Conservation (phyloP, 106 monocot species). For the Dactylorhiza incarnata region DNA sequence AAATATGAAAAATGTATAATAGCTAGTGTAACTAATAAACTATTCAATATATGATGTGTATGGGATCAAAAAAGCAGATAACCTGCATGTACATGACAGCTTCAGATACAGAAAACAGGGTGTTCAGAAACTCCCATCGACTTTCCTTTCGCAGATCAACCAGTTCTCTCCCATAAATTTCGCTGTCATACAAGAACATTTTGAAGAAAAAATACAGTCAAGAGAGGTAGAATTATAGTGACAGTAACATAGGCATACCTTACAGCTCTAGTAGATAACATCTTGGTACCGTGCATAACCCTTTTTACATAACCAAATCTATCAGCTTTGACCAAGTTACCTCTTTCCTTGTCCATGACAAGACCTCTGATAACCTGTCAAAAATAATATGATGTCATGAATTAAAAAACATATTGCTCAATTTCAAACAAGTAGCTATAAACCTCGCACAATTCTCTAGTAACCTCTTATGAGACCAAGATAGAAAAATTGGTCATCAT, state of each 20-base stretch:
- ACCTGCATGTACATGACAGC: slow-evolving; percentile 99
- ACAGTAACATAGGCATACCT: slow-evolving; percentile 34
- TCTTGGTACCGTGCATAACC: slow-evolving; percentile 93
- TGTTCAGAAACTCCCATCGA: slow-evolving; percentile 94
- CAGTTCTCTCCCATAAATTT: slow-evolving; percentile 95
- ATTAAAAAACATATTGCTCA: not conserved
- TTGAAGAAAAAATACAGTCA: not conserved
- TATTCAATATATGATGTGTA: not conserved
- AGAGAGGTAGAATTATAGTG: not conserved
- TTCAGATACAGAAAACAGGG: slow-evolving; percentile 96
- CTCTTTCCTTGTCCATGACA: slow-evolving; percentile 91
- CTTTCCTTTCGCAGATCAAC: slow-evolving; percentile 87
- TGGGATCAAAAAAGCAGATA: slow-evolving; percentile 5
- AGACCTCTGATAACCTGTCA: slow-evolving; percentile 87
- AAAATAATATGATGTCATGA: not conserved
- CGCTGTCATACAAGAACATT: slow-evolving; percentile 36
- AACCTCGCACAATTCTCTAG: not conserved
- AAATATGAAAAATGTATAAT: not conserved
- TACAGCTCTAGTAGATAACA: slow-evolving; percentile 75
- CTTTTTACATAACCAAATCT: slow-evolving; percentile 92
- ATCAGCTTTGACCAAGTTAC: slow-evolving; percentile 92
- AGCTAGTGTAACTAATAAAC: not conserved
- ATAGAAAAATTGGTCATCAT: not conserved
- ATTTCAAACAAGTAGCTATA: not conserved
- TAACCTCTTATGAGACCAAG: not conserved